Base-by-base conservation (phyloP, 2,329 filamentous ascomycete genomes). In the Thermothelomyces thermophilus region DNA sequence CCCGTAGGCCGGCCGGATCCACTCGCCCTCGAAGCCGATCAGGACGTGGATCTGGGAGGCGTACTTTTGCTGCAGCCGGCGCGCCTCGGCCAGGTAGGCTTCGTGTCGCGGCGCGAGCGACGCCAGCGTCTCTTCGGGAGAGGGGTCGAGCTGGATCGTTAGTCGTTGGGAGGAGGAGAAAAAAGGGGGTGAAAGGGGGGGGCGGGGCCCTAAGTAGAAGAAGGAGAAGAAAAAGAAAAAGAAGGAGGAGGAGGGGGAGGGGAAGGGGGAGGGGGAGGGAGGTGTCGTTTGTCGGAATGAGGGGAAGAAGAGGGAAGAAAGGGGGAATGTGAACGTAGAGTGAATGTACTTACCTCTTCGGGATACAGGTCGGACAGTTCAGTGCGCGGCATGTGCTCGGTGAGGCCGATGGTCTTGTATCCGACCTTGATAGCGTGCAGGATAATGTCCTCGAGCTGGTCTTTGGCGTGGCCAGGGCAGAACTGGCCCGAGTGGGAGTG, bases 401-500 rank as follows among this genome's bases (percentile, higher is more conserved):
- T 95, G 51, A 98, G 70, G 19, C 86, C 89, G 64, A 96, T 90
- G 17, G 86, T 86, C 55, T 82, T 80, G 77, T 94, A 93, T 37
- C 86, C 84, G 54, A 85, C 76, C 41, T 75, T 69, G 58, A 97
- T 88, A 57, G 91, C 91, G 11, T 83, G 79, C 63, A 83, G 79
- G 60, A 97, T 74, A 42, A 97, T 80, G 57, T 89, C 83, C 67
- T 97, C 91, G 9, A 98, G 79, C 17, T 82, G 77, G 65, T 95
- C 82, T 64, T 85, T 82, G 44, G 93, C 93, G 72, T 98, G 93
- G 60, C 85, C 82, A 9, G 84, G 84, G 72, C 93, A 98, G 73
- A 98, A 98, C 67, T 98, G 88, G 56, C 93, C 93, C 33, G 93
- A 97, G 71, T 98, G 93, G 64, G 89, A 95, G 70, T 98, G 93